Percentiles rank a stretch among this genome's conserved stretches.
phyloP scores from a whole-genome alignment of 164 flowering plant genomes.

The Magnolia kwangsiensis region DNA sequence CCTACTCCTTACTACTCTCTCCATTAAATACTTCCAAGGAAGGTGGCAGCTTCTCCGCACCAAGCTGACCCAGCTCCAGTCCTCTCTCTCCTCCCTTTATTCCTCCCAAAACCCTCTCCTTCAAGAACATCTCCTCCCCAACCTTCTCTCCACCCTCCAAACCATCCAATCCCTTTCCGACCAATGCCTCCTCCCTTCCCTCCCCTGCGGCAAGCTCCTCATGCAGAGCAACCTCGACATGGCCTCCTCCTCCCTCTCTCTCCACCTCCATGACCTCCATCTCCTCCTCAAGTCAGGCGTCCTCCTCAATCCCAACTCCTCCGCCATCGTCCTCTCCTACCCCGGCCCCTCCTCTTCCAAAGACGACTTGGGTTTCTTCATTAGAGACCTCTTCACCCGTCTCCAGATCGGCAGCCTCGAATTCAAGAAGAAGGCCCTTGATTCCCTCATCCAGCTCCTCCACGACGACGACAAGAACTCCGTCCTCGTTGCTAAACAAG shows the following conservation, averaged over 20 bases:
- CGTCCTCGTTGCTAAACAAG: slow-evolving; percentile 48
- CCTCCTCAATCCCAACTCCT: slow-evolving; percentile 48
- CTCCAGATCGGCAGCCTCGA: slow-evolving; percentile 77
- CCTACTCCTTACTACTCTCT: slow-evolving; percentile 23
- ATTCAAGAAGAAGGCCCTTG: slow-evolving; percentile 69
- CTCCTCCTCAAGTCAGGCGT: slow-evolving; percentile 70
- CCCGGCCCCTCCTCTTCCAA: slow-evolving; percentile 46
- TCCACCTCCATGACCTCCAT: slow-evolving; percentile 54
- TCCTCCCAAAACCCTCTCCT: slow-evolving; percentile 13
- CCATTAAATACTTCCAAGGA: slow-evolving; percentile 31
- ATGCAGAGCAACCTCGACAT: slow-evolving; percentile 87
- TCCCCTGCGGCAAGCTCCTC: slow-evolving; percentile 61
- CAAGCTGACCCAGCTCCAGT: slow-evolving; percentile 27
- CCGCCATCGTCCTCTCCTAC: slow-evolving; percentile 69
- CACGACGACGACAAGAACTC: slow-evolving; percentile 46
- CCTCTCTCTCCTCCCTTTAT: slow-evolving; percentile 21
- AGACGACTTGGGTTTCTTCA: slow-evolving; percentile 52
- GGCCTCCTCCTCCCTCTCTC: slow-evolving; percentile 48
- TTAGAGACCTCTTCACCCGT: slow-evolving; percentile 65
- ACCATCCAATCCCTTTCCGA: slow-evolving; percentile 9
- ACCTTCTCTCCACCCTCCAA: slow-evolving; percentile 3
- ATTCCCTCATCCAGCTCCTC: slow-evolving; percentile 57
- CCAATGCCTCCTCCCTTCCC: slow-evolving; percentile 34
- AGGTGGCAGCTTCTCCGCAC: slow-evolving; percentile 40
- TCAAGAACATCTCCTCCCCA: slow-evolving; percentile 4